Evolutionary conservation across 2,329 filamentous ascomycete genomes (phyloP).

Genomic region (Penicillium frequentans): DNA sequence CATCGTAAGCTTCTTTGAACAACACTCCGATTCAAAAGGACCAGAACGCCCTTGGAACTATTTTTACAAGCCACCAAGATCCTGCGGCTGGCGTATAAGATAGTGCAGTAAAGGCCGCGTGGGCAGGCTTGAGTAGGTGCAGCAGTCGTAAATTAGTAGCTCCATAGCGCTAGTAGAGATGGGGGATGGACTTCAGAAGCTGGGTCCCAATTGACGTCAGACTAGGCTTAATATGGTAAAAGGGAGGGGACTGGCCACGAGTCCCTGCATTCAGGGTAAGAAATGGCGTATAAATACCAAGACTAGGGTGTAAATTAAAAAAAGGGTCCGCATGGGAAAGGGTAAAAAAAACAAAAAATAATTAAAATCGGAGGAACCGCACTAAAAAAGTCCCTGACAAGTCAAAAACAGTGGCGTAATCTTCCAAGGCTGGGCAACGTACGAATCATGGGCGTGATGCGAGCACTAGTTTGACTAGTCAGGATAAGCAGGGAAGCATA

Average conservation of each 20-base stretch:
- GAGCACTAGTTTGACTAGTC: conserved; percentile 7
- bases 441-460: conserved; percentile 11
- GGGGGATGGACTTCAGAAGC: background rate
- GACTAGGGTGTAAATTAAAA: background rate
- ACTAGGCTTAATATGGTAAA: conserved; percentile 11
- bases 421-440: conserved; percentile 1
- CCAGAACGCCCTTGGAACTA: background rate
- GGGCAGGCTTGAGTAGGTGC: conserved; percentile 12
- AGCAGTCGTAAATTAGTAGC: conserved; percentile 1
- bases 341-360: background rate
- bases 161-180: conserved; percentile 3
- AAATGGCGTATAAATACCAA: background rate
- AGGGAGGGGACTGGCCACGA: conserved; percentile 18
- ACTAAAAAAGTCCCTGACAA: conserved; percentile 10
- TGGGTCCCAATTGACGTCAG: background rate
- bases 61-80: conserved; percentile 10
- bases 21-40: background rate
- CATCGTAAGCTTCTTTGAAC: background rate
- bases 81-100: background rate
- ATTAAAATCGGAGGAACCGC: conserved; percentile 3
- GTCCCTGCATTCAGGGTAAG: conserved; percentile 20
- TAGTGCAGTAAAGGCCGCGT: conserved; percentile 16
- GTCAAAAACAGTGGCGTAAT: conserved; percentile 19
- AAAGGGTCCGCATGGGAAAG: conserved; percentile 6
- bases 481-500: conserved; percentile 6